Conservation (phyloP, 805 yeast species). For the Grigorovia jiainica region DNA sequence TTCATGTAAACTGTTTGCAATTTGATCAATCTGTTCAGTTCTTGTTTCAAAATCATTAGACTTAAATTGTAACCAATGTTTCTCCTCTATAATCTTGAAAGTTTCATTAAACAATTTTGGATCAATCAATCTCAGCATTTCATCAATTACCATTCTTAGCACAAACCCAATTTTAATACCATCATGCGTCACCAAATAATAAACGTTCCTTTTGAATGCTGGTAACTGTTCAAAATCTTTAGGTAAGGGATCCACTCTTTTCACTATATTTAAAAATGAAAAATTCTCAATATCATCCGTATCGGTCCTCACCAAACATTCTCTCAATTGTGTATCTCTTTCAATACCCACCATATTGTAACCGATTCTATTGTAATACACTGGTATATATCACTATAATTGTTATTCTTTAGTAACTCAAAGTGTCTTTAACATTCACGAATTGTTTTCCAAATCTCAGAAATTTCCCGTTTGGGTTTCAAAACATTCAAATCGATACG, state of each 20-base stretch:
- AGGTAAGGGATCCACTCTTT: slow-evolving; percentile 24
- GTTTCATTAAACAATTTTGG: slow-evolving; percentile 7
- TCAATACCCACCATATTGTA: not conserved
- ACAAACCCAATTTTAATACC: slow-evolving; percentile 32
- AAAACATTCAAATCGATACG: not conserved
- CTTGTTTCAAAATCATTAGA: slow-evolving; percentile 26
- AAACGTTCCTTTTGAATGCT: slow-evolving; percentile 22
- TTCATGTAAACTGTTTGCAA: slow-evolving; percentile 37
- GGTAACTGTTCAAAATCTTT: slow-evolving; percentile 10
- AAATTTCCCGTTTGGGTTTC: not conserved
- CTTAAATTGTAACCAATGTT: slow-evolving; percentile 24
- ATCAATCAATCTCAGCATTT: slow-evolving; percentile 19
- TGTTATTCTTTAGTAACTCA: too few relatives aligned
- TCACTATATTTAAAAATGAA: slow-evolving; percentile 20
- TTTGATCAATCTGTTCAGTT: slow-evolving; percentile 32
- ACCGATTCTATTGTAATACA: too few relatives aligned
- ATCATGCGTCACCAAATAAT: slow-evolving; percentile 31
- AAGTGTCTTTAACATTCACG: too few relatives aligned
- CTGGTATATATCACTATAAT: too few relatives aligned
- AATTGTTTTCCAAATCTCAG: too few relatives aligned
- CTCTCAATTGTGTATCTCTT: not conserved
- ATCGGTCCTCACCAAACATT: slow-evolving; percentile 15
- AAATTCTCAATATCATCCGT: slow-evolving; percentile 14
- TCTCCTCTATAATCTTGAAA: slow-evolving; percentile 25
- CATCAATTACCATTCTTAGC: slow-evolving; percentile 27